Evolutionary conservation across 345 rosid genomes (phyloP).

Genomic region (Rhodamnia argentea): DNA sequence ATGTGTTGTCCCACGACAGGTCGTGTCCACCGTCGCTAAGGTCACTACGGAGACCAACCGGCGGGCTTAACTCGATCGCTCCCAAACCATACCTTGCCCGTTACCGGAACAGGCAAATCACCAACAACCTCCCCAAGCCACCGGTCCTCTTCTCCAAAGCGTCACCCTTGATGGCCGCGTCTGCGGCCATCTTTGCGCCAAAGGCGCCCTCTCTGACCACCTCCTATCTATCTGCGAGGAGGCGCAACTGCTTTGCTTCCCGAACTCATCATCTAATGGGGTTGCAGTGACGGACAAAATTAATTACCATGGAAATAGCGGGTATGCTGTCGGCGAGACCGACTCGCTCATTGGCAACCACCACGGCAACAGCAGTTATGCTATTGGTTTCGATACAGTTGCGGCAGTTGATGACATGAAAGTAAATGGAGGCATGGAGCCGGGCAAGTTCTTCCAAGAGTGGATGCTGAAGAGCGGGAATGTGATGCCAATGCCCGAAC

Average conservation of each 20-base stretch:
- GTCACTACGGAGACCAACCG: no score
- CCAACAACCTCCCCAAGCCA: background rate
- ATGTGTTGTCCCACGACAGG: no score
- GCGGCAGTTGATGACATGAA: conserved; percentile 13
- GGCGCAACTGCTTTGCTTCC: background rate
- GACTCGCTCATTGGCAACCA: no score
- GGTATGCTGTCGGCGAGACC: no score
- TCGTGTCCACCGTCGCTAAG: no score
- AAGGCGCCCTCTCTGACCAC: background rate
- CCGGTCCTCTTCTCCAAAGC: background rate
- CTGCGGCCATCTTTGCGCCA: background rate
- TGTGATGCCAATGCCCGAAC: conserved; percentile 70
- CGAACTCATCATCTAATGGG: background rate
- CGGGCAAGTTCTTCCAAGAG: conserved; percentile 72
- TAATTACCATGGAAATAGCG: background rate
- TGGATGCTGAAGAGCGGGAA: conserved; percentile 47
- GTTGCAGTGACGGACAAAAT: conserved; percentile 18
- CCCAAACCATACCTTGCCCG: background rate
- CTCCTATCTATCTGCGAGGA: background rate
- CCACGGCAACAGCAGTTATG: background rate
- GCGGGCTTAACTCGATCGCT: background rate
- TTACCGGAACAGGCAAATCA: background rate
- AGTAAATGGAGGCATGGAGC: conserved; percentile 59
- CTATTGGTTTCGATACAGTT: no score
- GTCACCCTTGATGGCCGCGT: background rate